phyloP scores from a whole-genome alignment of 495 filamentous ascomycete species.

The Pseudotulostoma volvatum region DNA sequence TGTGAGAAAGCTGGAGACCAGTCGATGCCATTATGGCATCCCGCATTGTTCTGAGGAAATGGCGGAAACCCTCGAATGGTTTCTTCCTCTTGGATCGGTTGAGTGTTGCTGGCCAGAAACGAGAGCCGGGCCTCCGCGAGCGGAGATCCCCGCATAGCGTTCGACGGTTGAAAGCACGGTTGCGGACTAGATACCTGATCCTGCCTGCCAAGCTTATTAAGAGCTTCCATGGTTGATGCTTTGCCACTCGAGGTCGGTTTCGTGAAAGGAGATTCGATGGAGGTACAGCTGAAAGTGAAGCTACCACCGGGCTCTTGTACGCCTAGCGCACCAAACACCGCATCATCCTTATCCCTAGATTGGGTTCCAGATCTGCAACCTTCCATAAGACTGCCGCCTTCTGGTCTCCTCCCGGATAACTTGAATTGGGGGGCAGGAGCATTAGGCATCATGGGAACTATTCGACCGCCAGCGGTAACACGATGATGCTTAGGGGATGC shows the following conservation, averaged over 20 bases:
- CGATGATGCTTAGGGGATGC: slow-evolving; percentile 42
- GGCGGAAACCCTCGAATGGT: background rate
- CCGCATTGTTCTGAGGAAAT: background rate
- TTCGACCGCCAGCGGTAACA: slow-evolving; percentile 48
- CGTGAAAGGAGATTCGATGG: background rate
- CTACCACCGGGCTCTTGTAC: background rate
- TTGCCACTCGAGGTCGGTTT: no score
- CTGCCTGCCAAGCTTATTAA: no score
- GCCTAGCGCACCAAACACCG: background rate
- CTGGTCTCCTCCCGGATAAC: slow-evolving; percentile 5
- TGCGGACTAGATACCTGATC: background rate
- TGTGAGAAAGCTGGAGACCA: no score
- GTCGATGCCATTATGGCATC: background rate
- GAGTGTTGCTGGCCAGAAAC: background rate
- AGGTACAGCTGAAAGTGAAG: background rate
- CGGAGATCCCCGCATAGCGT: background rate
- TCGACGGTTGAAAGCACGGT: background rate
- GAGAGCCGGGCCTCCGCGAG: background rate
- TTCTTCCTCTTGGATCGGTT: background rate
- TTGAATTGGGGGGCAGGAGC: slow-evolving; percentile 19
- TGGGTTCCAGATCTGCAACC: background rate
- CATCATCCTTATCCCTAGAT: background rate
- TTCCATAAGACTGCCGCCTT: slow-evolving; percentile 3
- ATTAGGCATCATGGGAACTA: slow-evolving; percentile 34
- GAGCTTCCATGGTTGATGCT: no score